Evolutionary conservation across 176 grass and related monocot genomes (phyloP).

Genomic region (Hsuehochloa calcarea): DNA sequence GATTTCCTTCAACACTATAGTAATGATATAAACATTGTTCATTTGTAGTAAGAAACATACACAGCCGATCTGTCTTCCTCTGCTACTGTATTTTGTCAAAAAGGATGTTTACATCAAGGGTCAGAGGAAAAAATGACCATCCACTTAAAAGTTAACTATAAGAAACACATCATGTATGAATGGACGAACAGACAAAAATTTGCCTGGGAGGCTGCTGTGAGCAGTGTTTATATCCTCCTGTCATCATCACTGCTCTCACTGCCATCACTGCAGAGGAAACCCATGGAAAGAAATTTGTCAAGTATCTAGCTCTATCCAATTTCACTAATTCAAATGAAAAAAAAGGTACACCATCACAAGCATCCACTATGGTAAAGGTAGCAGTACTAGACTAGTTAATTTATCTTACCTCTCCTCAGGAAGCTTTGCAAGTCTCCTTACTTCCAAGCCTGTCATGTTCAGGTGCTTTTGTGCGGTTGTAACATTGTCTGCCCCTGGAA

Average conservation of each 20-base stretch:
- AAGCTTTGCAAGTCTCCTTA: conserved; percentile 90
- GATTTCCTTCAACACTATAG: not conserved
- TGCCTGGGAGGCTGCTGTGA: not conserved
- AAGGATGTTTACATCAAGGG: conserved; percentile 36
- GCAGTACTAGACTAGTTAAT: not conserved
- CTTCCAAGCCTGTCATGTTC: conserved; percentile 92
- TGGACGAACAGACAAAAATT: not conserved
- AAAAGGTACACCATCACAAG: not conserved
- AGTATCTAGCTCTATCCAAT: not conserved
- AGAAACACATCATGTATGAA: not conserved
- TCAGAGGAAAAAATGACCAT: conserved; percentile 26
- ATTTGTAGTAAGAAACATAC: conserved; percentile 17
- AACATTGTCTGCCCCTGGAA: conserved; percentile 77
- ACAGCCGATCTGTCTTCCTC: conserved; percentile 27
- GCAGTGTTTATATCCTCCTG: conserved; percentile 30
- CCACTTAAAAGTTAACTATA: conserved; percentile 32
- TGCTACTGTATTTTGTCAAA: conserved; percentile 33
- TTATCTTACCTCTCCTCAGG: conserved; percentile 68
- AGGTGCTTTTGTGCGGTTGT: conserved; percentile 75
- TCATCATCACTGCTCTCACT: conserved; percentile 90
- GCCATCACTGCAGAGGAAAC: conserved; percentile 53
- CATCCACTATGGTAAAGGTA: not conserved
- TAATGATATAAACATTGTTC: not conserved
- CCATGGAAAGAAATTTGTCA: conserved; percentile 22
- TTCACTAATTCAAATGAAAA: not conserved